phyloP scores from a whole-genome alignment of 345 rosid species.

The Microthlaspi erraticum region DNA sequence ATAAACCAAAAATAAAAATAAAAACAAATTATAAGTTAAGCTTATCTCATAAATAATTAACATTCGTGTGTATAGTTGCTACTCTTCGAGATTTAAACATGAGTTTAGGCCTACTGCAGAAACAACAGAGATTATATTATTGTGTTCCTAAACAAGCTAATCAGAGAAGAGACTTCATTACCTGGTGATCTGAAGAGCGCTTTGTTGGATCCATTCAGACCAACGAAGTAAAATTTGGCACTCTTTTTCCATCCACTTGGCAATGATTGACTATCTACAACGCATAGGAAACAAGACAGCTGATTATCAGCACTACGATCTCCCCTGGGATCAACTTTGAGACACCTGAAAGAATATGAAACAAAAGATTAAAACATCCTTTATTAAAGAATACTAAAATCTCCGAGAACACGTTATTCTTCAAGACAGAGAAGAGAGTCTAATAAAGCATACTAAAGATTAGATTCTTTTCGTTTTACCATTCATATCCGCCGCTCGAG shows the following conservation, averaged over 20 bases:
- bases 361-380: background rate
- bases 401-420: background rate
- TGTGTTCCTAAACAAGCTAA: background rate
- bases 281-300: background rate
- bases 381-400: background rate
- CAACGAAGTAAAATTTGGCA: background rate
- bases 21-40: background rate
- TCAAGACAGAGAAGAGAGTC: background rate
- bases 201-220: constrained; percentile 27
- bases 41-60: background rate
- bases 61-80: background rate
- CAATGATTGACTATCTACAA: background rate
- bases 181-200: constrained; percentile 13
- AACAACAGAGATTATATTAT: background rate
- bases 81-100: constrained; percentile 6
- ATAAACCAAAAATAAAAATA: background rate
- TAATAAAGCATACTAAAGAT: background rate
- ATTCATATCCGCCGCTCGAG: constrained; percentile 17
- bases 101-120: background rate
- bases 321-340: constrained; percentile 4
- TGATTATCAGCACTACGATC: background rate
- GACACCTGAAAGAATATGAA: background rate
- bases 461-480: constrained; percentile 8
- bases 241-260: constrained; percentile 13
- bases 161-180: constrained; percentile 4